phyloP scores from a whole-genome alignment of 2,329 filamentous ascomycete genomes.

The Stachybotrys chlorohalonatus region DNA sequence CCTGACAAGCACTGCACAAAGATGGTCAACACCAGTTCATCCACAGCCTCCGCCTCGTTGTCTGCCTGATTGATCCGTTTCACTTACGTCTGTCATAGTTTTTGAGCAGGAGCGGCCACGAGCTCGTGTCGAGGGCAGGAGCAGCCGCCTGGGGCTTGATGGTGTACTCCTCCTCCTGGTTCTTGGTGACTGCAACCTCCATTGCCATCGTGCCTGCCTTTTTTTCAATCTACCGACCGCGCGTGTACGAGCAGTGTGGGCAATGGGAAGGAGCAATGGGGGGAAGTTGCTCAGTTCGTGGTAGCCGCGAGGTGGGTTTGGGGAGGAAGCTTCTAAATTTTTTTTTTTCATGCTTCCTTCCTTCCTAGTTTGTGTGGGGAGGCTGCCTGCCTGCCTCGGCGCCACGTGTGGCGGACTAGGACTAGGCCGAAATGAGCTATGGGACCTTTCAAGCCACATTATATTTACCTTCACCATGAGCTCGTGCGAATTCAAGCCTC shows the following conservation, averaged over 20 bases:
- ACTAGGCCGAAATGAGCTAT: background rate
- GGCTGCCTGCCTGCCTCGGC: background rate
- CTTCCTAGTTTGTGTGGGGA: background rate
- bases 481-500: no score
- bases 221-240: constrained; percentile 2
- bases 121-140: constrained; percentile 73
- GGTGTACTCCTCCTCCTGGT: constrained; percentile 61
- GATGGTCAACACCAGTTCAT: background rate
- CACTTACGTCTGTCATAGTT: constrained; percentile 85
- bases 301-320: constrained; percentile 18
- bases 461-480: background rate
- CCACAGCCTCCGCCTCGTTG: background rate
- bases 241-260: constrained; percentile 13
- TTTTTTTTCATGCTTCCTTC: constrained; percentile 7
- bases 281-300: constrained; percentile 18
- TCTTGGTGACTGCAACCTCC: constrained; percentile 30
- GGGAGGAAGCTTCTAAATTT: constrained; percentile 20
- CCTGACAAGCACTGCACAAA: constrained; percentile 66
- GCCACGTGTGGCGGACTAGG: background rate
- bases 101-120: constrained; percentile 90
- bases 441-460: background rate
- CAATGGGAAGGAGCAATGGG: constrained; percentile 7
- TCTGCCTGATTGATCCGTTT: background rate
- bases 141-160: constrained; percentile 87
- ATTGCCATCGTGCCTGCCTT: constrained; percentile 30